Evolutionary conservation across 1,139 yeast species (phyloP).

Genomic region (Candida frijolesensis): DNA sequence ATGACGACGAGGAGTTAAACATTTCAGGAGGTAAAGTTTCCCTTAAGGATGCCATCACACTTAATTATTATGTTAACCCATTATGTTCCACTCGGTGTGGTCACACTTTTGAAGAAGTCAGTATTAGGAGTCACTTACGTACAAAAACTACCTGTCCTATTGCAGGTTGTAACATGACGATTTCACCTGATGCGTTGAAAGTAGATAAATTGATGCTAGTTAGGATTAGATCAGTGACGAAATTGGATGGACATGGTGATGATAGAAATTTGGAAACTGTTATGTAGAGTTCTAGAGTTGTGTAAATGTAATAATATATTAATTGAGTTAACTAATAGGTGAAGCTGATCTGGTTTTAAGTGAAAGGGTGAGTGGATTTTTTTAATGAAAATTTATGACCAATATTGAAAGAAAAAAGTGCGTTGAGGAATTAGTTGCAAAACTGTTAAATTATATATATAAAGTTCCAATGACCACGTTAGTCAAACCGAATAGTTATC

Average conservation of each 20-base stretch:
- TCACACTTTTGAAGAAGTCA: constrained; percentile 60
- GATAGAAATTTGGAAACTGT: constrained; percentile 14
- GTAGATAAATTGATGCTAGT: constrained; percentile 52
- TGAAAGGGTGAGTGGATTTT: too few species aligned
- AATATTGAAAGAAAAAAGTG: too few species aligned
- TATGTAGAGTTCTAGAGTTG: constrained; percentile 4
- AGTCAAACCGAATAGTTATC: too few species aligned
- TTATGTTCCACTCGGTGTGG: constrained; percentile 54
- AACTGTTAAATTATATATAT: too few species aligned
- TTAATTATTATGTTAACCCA: constrained; percentile 53
- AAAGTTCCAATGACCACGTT: too few species aligned
- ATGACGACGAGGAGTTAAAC: constrained; percentile 55
- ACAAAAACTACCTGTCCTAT: constrained; percentile 41
- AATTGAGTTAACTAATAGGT: too few species aligned
- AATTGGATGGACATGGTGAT: constrained; percentile 5
- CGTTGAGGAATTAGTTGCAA: too few species aligned
- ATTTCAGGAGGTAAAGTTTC: constrained; percentile 70
- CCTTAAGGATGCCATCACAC: constrained; percentile 65
- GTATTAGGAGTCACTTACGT: constrained; percentile 37
- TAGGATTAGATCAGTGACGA: constrained; percentile 43
- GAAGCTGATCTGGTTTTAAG: too few species aligned
- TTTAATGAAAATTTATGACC: too few species aligned
- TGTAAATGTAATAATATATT: not conserved
- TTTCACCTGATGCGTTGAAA: constrained; percentile 32
- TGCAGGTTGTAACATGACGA: constrained; percentile 43